Evolutionary conservation across 352 stramenopile genomes (phyloP).

Genomic region (Phytophthora podocarpi): DNA sequence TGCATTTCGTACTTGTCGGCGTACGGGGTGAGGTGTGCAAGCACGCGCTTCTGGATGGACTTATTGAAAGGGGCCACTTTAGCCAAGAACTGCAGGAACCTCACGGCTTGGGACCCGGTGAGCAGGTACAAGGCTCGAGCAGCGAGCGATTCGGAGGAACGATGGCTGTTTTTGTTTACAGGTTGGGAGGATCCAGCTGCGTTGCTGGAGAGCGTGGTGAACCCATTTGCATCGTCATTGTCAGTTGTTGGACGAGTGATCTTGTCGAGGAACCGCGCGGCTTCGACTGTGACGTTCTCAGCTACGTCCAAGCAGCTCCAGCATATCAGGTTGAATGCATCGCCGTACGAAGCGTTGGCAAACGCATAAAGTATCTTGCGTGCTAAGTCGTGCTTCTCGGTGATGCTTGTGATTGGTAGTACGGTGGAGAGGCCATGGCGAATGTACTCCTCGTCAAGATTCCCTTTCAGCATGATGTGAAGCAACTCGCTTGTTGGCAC

Average conservation of each 20-base stretch:
- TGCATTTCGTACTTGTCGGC: constrained; percentile 52
- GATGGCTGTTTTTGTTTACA: constrained; percentile 1
- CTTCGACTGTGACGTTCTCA: constrained; percentile 71
- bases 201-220: no score
- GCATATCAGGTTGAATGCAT: constrained; percentile 69
- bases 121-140: constrained; percentile 59
- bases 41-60: constrained; percentile 50
- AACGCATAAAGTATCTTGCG: constrained; percentile 58
- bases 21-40: constrained; percentile 50
- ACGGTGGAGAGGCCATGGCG: constrained; percentile 63
- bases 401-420: constrained; percentile 60
- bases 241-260: constrained; percentile 40
- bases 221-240: constrained; percentile 4
- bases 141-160: constrained; percentile 23
- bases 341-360: constrained; percentile 55
- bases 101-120: constrained; percentile 55
- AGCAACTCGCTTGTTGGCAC: constrained; percentile 64
- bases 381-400: constrained; percentile 60
- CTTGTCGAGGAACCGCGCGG: constrained; percentile 61
- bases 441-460: constrained; percentile 62
- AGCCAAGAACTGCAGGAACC: constrained; percentile 72
- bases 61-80: constrained; percentile 72
- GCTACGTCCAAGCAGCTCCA: constrained; percentile 73
- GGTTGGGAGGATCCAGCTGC: not conserved
- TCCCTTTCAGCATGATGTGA: constrained; percentile 55